Evolutionary conservation across 768 basidiomycete species (phyloP).

Genomic region (Lactarius psammicola): DNA sequence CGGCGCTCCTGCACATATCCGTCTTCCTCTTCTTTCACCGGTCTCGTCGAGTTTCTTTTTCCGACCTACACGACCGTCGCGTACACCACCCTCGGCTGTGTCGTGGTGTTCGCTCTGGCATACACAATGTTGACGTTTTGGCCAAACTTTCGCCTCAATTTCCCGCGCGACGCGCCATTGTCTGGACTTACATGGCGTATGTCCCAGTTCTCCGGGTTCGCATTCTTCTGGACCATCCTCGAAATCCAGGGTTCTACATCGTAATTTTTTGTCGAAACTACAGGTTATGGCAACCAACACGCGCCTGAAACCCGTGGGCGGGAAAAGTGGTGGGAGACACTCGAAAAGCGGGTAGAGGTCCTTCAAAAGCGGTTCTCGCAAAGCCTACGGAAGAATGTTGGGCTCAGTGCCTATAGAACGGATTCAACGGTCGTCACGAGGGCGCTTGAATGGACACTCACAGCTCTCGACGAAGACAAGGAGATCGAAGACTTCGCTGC

Average conservation of each 20-base stretch:
- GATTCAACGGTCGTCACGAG: too few species aligned
- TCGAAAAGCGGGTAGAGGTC: background rate
- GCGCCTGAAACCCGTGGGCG: background rate
- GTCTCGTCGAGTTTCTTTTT: background rate
- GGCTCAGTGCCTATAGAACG: too few species aligned
- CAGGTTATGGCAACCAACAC: background rate
- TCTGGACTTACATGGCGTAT: background rate
- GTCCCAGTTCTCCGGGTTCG: background rate
- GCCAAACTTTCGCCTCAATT: background rate
- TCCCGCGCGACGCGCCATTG: background rate
- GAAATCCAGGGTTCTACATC: background rate
- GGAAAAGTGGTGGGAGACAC: background rate
- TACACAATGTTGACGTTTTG: background rate
- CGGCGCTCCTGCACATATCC: too few species aligned
- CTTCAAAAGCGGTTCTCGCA: too few species aligned
- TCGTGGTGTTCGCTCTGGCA: background rate
- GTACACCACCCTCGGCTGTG: background rate
- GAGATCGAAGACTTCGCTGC: background rate
- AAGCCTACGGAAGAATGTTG: too few species aligned
- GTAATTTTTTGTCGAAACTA: background rate
- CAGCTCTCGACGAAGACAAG: too few species aligned
- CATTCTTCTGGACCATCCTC: background rate
- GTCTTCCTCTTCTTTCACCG: background rate
- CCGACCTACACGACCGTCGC: background rate
- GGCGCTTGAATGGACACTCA: too few species aligned